These are phyloP conservation scores for Paecilomyces sp. DNA, from an alignment of 2,329 filamentous ascomycete species.

Conservation along the genomic window DNA sequence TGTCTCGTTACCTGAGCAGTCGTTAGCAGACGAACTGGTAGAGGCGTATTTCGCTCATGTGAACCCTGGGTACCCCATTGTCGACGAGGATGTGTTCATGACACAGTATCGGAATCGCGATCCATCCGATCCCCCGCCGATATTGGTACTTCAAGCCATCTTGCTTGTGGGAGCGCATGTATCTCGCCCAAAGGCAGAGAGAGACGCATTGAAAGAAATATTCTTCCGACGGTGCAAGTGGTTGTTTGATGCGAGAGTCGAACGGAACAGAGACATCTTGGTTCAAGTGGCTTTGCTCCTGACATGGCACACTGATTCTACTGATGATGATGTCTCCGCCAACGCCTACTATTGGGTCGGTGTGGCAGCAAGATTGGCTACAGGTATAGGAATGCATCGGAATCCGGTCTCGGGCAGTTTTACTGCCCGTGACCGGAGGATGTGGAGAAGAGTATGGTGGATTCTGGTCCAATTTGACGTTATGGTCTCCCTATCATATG, in stretches of 20 bases:
- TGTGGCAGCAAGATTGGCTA: constrained; percentile 45
- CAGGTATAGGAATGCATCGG: constrained; percentile 49
- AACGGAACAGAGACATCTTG: constrained; percentile 47
- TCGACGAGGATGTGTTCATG: constrained; percentile 48
- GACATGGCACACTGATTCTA: constrained; percentile 49
- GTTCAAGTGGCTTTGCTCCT: constrained; percentile 50
- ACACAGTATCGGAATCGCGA: constrained; percentile 42
- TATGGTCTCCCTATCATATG: constrained; percentile 40
- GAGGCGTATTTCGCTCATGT: constrained; percentile 45
- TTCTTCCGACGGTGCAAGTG: constrained; percentile 49
- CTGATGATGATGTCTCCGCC: constrained; percentile 48
- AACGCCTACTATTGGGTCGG: constrained; percentile 51
- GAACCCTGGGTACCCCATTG: constrained; percentile 46
- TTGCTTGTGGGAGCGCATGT: constrained; percentile 48
- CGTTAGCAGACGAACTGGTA: constrained; percentile 44
- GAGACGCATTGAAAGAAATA: constrained; percentile 39
- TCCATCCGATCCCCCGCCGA: constrained; percentile 37
- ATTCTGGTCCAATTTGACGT: constrained; percentile 39
- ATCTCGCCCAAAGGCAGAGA: constrained; percentile 30
- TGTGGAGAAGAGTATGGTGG: constrained; percentile 39
- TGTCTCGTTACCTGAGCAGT: constrained; percentile 42
- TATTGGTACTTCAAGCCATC: constrained; percentile 45
- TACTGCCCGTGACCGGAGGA: constrained; percentile 33
- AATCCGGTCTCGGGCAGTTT: constrained; percentile 35
- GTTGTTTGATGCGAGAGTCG: constrained; percentile 47